Percentiles rank a stretch among this genome's conserved stretches.
These are phyloP conservation scores for Termitomyces sp. DNA, from an alignment of 768 basidiomycete species.

Conservation along the genomic window DNA sequence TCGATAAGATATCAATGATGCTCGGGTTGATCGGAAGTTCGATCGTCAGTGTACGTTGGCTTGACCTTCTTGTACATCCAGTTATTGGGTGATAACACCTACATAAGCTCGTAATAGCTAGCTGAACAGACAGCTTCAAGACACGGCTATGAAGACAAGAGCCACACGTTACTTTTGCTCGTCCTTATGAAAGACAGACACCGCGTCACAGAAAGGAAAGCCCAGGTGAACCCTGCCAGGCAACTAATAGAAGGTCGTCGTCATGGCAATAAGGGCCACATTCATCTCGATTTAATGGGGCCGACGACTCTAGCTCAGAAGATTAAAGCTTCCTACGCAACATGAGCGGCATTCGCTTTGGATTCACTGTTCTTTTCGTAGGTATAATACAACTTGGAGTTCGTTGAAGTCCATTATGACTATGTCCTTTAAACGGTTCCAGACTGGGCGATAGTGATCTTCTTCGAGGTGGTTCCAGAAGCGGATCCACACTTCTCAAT, in stretches of 20 bases:
- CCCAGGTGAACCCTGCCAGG: not conserved
- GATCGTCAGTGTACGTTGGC: no score
- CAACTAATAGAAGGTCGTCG: not conserved
- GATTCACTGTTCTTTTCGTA: constrained; percentile 1
- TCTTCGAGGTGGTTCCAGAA: constrained; percentile 35
- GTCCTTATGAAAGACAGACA: no score
- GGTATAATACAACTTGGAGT: constrained; percentile 12
- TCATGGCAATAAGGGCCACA: not conserved
- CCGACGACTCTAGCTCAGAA: not conserved
- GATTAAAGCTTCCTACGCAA: not conserved
- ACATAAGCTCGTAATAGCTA: not conserved
- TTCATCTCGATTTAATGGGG: not conserved
- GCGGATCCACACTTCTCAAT: constrained; percentile 36
- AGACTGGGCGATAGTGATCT: constrained; percentile 48
- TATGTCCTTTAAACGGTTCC: constrained; percentile 38
- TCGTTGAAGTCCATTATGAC: not conserved
- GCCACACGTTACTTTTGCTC: no score
- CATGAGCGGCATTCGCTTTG: not conserved
- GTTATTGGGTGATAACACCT: not conserved
- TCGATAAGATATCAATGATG: not conserved
- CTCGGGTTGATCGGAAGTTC: not conserved
- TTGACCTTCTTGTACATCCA: not conserved
- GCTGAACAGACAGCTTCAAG: not conserved
- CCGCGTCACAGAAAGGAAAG: not conserved
- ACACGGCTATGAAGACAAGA: not conserved